These are phyloP conservation scores for Blastocystis sp. DNA, from an alignment of 352 stramenopile species.

Conservation along the genomic window DNA sequence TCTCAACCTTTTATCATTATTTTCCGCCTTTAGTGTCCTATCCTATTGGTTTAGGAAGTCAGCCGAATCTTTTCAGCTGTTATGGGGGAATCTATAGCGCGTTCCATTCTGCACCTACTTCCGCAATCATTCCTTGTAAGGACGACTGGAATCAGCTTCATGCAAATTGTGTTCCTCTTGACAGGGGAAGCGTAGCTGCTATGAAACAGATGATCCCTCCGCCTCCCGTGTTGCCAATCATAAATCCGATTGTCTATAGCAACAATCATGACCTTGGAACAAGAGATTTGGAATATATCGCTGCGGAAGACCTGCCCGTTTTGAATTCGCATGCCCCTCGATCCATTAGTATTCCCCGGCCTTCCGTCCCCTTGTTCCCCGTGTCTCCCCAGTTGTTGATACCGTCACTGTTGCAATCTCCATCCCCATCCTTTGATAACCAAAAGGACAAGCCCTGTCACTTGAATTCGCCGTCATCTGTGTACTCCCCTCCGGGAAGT, in stretches of 20 bases:
- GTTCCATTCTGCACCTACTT: too few relatives aligned
- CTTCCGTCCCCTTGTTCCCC: not conserved
- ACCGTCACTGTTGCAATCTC: not conserved
- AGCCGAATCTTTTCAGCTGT: too few relatives aligned
- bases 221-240: not conserved
- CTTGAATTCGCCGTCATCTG: not conserved
- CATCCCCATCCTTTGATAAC: not conserved
- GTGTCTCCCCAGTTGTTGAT: not conserved
- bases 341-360: not conserved
- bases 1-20: too few relatives aligned
- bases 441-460: not conserved
- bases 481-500: not conserved
- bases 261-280: slow-evolving; percentile 7
- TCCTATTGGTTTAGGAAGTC: too few relatives aligned
- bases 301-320: not conserved
- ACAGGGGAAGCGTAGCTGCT: not conserved
- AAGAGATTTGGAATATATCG: not conserved
- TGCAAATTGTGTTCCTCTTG: too few relatives aligned
- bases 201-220: not conserved
- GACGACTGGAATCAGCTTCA: too few relatives aligned
- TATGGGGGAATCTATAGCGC: too few relatives aligned
- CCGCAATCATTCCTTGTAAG: too few relatives aligned
- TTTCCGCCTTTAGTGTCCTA: too few relatives aligned
- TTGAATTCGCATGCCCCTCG: not conserved
- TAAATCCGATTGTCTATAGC: not conserved